Evolutionary conservation across 2,329 filamentous ascomycete genomes (phyloP).

Genomic region (Paecilomyces sp.): DNA sequence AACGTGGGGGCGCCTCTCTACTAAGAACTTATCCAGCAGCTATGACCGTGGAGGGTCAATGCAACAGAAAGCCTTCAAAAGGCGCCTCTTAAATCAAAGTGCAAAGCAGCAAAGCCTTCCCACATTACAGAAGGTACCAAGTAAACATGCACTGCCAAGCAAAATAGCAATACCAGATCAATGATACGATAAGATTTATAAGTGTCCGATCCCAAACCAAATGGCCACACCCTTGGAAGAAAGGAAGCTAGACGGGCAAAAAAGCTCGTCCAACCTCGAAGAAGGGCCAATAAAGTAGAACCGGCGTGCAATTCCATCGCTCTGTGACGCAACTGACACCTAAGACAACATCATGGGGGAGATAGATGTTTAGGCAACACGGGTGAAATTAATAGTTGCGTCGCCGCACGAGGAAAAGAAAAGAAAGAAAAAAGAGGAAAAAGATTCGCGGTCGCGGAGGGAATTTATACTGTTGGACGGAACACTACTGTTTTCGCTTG

Average conservation of each 20-base stretch:
- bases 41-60: too few species aligned
- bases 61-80: too few species aligned
- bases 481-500: background rate
- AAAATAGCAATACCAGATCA: too few species aligned
- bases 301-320: constrained; percentile 68
- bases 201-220: constrained; percentile 53
- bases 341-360: constrained; percentile 45
- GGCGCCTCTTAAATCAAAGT: too few species aligned
- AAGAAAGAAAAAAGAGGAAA: constrained; percentile 34
- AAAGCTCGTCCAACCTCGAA: constrained; percentile 6
- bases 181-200: constrained; percentile 22
- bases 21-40: too few species aligned
- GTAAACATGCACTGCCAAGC: too few species aligned
- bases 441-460: constrained; percentile 2
- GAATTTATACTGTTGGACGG: constrained; percentile 16
- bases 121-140: constrained; percentile 3
- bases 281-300: constrained; percentile 46
- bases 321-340: constrained; percentile 80
- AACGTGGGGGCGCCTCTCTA: too few species aligned
- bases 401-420: constrained; percentile 73
- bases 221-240: constrained; percentile 37
- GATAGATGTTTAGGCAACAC: constrained; percentile 68
- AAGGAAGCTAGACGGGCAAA: constrained; percentile 8
- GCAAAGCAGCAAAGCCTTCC: background rate
- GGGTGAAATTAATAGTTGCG: constrained; percentile 62